phyloP scores from a whole-genome alignment of 108 stramenopile species.

The Conticribra weissflogii region DNA sequence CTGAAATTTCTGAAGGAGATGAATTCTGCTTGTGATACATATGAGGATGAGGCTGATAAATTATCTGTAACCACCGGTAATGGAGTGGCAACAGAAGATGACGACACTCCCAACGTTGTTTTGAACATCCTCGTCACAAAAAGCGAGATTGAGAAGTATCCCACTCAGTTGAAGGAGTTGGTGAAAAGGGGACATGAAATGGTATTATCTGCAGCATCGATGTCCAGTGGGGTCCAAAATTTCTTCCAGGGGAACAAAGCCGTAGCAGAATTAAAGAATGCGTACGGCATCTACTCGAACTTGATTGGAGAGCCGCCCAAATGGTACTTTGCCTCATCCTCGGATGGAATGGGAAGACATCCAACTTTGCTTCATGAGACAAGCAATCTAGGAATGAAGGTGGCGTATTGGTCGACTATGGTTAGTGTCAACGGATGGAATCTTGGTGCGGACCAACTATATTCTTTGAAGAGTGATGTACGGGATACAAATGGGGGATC shows the following conservation, averaged over 20 bases:
- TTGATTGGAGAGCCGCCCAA: constrained; percentile 23
- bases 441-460: constrained; percentile 19
- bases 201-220: constrained; percentile 14
- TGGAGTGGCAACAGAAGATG: no score
- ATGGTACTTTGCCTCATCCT: constrained; percentile 33
- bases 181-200: constrained; percentile 27
- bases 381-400: constrained; percentile 44
- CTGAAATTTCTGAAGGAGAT: constrained; percentile 10
- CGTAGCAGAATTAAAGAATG: constrained; percentile 19
- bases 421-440: constrained; percentile 8
- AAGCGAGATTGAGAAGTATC: constrained; percentile 30
- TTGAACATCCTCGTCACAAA: constrained; percentile 47
- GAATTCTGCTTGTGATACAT: no score
- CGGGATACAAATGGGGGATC: constrained; percentile 45
- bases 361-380: constrained; percentile 35
- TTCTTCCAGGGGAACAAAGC: constrained; percentile 23
- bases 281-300: constrained; percentile 20
- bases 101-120: constrained; percentile 9
- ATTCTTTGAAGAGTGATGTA: constrained; percentile 15
- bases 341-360: constrained; percentile 31
- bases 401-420: constrained; percentile 44
- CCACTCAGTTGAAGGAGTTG: constrained; percentile 21
- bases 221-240: neutral
- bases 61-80: no score
- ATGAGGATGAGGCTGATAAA: no score